Evolutionary conservation across 441 rosid genomes (phyloP).

Genomic region (Adansonia grandidieri): DNA sequence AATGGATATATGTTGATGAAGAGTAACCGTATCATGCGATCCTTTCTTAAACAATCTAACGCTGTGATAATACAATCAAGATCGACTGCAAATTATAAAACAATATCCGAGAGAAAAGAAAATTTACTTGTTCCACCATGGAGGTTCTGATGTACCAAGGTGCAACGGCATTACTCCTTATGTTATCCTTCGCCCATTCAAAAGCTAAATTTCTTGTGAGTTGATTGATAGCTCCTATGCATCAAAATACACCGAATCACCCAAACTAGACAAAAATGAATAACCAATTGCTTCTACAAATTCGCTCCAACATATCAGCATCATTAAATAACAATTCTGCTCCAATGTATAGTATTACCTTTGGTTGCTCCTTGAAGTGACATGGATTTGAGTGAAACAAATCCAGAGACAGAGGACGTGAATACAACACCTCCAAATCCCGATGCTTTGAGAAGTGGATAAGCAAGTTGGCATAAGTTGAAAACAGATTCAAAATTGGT

Average conservation of each 20-base stretch:
- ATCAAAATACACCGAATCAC: constrained; percentile 2
- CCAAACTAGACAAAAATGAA: background rate
- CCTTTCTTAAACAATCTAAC: no score
- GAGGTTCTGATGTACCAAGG: constrained; percentile 77
- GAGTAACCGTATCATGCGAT: no score
- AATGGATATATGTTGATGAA: no score
- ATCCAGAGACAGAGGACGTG: constrained; percentile 70
- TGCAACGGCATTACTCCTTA: constrained; percentile 65
- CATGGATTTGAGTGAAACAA: constrained; percentile 69
- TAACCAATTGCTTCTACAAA: constrained; percentile 5
- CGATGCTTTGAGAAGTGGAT: constrained; percentile 63
- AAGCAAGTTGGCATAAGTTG: constrained; percentile 68
- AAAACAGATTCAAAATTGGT: constrained; percentile 77
- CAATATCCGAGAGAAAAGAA: background rate
- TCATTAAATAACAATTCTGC: background rate
- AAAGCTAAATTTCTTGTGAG: constrained; percentile 63
- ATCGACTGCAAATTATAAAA: background rate
- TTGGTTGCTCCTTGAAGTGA: constrained; percentile 75
- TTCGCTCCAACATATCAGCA: background rate
- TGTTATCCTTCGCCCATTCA: constrained; percentile 71
- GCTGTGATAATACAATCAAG: background rate
- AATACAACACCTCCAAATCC: constrained; percentile 61
- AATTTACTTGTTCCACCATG: constrained; percentile 63
- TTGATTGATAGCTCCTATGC: constrained; percentile 66
- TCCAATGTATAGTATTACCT: constrained; percentile 41